A percentile compares a stretch with the other conserved stretches of the same genome.
phyloP scores from a whole-genome alignment of 805 yeast genomes.

The Yamadazyma tumulicola region DNA sequence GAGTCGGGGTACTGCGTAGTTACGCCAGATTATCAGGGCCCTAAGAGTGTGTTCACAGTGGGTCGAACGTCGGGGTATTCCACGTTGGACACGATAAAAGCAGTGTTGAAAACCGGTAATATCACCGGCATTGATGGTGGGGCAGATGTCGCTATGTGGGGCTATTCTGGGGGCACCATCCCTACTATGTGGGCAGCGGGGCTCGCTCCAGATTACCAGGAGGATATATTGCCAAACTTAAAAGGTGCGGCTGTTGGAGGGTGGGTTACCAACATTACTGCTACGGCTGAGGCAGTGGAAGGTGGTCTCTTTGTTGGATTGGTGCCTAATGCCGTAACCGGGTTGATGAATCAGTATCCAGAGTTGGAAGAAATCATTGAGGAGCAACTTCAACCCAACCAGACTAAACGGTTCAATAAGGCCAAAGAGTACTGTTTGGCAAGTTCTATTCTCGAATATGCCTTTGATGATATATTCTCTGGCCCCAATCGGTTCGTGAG shows the following conservation, averaged over 20 bases:
- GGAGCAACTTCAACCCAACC: conserved; percentile 2
- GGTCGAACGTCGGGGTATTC: conserved; percentile 27
- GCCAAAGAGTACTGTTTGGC: conserved; percentile 9
- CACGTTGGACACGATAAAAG: conserved; percentile 28
- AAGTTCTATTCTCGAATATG: conserved; percentile 8
- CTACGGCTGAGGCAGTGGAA: conserved; percentile 20
- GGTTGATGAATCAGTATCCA: conserved; percentile 28
- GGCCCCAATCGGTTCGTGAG: conserved; percentile 7
- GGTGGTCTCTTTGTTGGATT: conserved; percentile 26
- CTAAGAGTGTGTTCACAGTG: conserved; percentile 25
- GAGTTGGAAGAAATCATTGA: conserved; percentile 6
- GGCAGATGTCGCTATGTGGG: conserved; percentile 24
- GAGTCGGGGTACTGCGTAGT: conserved; percentile 31
- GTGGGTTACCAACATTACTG: conserved; percentile 27
- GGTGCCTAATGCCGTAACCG: conserved; percentile 22
- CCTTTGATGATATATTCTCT: conserved; percentile 5
- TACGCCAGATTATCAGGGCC: conserved; percentile 34
- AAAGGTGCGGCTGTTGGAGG: conserved; percentile 35
- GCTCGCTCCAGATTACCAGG: conserved; percentile 30
- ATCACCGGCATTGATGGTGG: conserved; percentile 15
- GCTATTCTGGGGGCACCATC: conserved; percentile 34
- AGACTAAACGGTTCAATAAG: conserved; percentile 1
- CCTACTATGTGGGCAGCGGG: conserved; percentile 35
- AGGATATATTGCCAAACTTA: conserved; percentile 20
- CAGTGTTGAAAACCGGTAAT: conserved; percentile 16